Evolutionary conservation across 352 stramenopile species (phyloP), one percentile per base, ranked within the genome.

Genomic region (Bremia lactucae): DNA sequence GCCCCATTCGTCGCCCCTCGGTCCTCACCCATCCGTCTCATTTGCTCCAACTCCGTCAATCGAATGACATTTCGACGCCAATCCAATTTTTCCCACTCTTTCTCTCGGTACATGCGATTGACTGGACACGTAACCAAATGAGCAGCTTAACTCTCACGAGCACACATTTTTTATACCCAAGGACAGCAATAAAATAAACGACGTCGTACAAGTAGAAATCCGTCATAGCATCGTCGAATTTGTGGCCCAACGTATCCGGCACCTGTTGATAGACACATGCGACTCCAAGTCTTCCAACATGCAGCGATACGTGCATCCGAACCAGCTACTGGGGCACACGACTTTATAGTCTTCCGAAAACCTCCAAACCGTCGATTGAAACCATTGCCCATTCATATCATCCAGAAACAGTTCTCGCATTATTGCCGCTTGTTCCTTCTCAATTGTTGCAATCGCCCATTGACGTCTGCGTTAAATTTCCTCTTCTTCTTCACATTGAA

Each of bases 351-450:
- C 75, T 19, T 80, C 62, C 0, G 76, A 68, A 22, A 87, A 74
- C 31, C 72, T 68, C 20, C 73, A 84, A 37, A 91, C 88, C 21
- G 76, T 91, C 7, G 60, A 73, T 54, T 91, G 79, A 46, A 91
- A 91, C 79, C 79, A 91, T 60, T 86, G 75, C 11, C 75, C 88
- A 59, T 91, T 86, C 74, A 88, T 91, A 48, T 85, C 85, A 49
- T 88, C 79, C 35, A 91, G 47, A 46, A 91, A 91, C 68, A 87
- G 73, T 45, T 87, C 71, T 24, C 72, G 52, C 67, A 83, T 84
- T 59, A 85, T 83, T 11, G 68, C 69, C 29, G 84, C 65, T 44
- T 91, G 75, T 43, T 91, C 79, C 34, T 79, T 75, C 61, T 91
- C 79, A 34, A 91, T 91, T 0, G 70, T 76, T 4, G 59, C 66